Evolutionary conservation across 768 basidiomycete species (phyloP).

Genomic region (Obba rivulosa): DNA sequence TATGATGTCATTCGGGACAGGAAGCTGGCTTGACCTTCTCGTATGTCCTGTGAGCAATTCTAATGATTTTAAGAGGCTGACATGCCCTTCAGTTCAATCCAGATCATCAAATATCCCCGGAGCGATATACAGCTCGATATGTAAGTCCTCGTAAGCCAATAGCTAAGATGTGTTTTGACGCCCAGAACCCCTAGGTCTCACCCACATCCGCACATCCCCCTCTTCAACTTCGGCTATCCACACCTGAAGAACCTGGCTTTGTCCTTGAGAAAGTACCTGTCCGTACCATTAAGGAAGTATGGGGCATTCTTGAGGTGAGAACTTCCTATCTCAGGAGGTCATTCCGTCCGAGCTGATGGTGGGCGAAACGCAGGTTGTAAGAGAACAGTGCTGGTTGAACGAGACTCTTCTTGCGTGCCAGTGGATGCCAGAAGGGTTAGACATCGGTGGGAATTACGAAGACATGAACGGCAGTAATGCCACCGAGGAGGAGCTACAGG

Average conservation of each 20-base stretch:
- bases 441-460: slow-evolving; percentile 15
- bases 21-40: slow-evolving; percentile 64
- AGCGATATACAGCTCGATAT: slow-evolving; percentile 63
- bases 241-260: slow-evolving; percentile 76
- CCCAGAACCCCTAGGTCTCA: slow-evolving; percentile 44
- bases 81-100: slow-evolving; percentile 45
- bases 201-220: slow-evolving; percentile 66
- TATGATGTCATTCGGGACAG: slow-evolving; percentile 41
- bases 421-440: slow-evolving; percentile 55
- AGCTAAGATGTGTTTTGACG: neutral
- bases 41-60: slow-evolving; percentile 29
- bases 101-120: slow-evolving; percentile 38
- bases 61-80: neutral
- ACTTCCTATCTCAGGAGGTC: slow-evolving; percentile 5
- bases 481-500: slow-evolving; percentile 53
- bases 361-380: slow-evolving; percentile 48
- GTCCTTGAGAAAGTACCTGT: slow-evolving; percentile 67
- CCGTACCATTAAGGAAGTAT: slow-evolving; percentile 65
- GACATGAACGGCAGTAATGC: slow-evolving; percentile 16
- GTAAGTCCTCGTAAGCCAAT: slow-evolving; percentile 50
- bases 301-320: slow-evolving; percentile 67
- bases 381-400: slow-evolving; percentile 83
- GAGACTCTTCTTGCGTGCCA: slow-evolving; percentile 54
- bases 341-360: neutral
- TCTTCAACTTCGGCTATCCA: slow-evolving; percentile 56